Evolutionary conservation across 2,329 filamentous ascomycete species (phyloP).

Genomic region (Aspergillus hortae): DNA sequence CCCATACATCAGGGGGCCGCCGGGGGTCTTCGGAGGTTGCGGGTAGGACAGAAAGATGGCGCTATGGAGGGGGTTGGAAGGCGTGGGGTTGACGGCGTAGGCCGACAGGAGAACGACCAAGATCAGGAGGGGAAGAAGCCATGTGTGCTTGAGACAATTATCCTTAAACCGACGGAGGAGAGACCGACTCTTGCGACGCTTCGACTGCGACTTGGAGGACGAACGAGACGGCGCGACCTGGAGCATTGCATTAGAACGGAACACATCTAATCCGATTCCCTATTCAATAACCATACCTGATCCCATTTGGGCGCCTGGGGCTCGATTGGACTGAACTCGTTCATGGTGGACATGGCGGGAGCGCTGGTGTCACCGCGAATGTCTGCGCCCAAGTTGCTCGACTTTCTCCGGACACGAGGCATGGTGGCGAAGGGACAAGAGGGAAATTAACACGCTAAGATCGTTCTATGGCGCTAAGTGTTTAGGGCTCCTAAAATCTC

Average conservation of each 20-base stretch:
- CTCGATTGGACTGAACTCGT: slow-evolving; percentile 31
- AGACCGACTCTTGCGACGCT: slow-evolving; percentile 43
- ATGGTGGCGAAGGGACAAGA: slow-evolving; percentile 17
- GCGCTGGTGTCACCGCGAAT: slow-evolving; percentile 46
- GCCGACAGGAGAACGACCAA: slow-evolving; percentile 60
- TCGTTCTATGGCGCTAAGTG: no score
- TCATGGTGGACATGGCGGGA: slow-evolving; percentile 46
- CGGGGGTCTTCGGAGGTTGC: slow-evolving; percentile 53
- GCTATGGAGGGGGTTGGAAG: slow-evolving; percentile 72
- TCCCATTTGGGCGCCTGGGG: slow-evolving; percentile 26
- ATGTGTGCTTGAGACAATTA: slow-evolving; percentile 51
- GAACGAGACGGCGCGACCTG: slow-evolving; percentile 19
- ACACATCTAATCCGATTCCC: background rate
- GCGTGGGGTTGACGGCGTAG: slow-evolving; percentile 72
- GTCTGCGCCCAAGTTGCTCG: slow-evolving; percentile 44
- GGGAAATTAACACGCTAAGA: background rate
- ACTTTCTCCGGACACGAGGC: slow-evolving; percentile 41
- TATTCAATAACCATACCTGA: slow-evolving; percentile 22
- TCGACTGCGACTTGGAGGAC: slow-evolving; percentile 34
- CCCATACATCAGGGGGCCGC: slow-evolving; percentile 66
- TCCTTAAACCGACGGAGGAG: slow-evolving; percentile 43
- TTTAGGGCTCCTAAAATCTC: no score
- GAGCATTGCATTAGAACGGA: slow-evolving; percentile 4
- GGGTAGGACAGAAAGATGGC: slow-evolving; percentile 91
- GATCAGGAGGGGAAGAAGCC: slow-evolving; percentile 66